Evolutionary conservation across 352 stramenopile species (phyloP).

Genomic region (Phytophthora pluvialis): DNA sequence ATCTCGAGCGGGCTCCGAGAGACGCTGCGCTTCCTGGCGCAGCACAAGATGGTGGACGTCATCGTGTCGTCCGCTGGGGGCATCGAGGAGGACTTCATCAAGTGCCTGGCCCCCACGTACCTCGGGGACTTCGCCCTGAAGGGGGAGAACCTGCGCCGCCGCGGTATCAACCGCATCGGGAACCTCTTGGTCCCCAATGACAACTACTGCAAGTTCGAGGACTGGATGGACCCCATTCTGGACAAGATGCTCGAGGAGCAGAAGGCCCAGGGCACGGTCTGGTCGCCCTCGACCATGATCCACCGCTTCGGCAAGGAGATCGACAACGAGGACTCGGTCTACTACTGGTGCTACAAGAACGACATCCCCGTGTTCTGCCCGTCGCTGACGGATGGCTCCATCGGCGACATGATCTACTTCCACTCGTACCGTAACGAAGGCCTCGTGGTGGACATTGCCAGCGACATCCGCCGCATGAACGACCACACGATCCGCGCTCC

Average conservation of each 20-base stretch:
- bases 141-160: constrained; percentile 91
- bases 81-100: constrained; percentile 99
- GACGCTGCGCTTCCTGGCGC: constrained; percentile 96
- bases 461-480: constrained; percentile 98
- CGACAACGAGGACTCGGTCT: constrained; percentile 97
- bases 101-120: constrained; percentile 98
- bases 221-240: constrained; percentile 97
- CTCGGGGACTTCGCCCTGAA: constrained; percentile 98
- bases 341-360: constrained; percentile 99
- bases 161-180: constrained; percentile 99
- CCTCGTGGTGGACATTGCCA: constrained; percentile 97
- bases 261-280: constrained; percentile 88
- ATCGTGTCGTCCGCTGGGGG: constrained; percentile 95
- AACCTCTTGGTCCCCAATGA: constrained; percentile 99
- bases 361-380: constrained; percentile 99
- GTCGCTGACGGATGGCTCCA: constrained; percentile 98
- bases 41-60: constrained; percentile 99
- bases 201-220: constrained; percentile 99
- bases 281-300: constrained; percentile 99
- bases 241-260: constrained; percentile 98
- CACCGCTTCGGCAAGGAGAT: constrained; percentile 97
- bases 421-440: constrained; percentile 99
- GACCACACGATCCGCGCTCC: constrained; percentile 96
- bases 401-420: constrained; percentile 99
- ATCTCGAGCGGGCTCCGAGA: constrained; percentile 99